Evolutionary conservation across 176 grass and related monocot genomes (phyloP).

Genomic region (Microstegium vimineum): DNA sequence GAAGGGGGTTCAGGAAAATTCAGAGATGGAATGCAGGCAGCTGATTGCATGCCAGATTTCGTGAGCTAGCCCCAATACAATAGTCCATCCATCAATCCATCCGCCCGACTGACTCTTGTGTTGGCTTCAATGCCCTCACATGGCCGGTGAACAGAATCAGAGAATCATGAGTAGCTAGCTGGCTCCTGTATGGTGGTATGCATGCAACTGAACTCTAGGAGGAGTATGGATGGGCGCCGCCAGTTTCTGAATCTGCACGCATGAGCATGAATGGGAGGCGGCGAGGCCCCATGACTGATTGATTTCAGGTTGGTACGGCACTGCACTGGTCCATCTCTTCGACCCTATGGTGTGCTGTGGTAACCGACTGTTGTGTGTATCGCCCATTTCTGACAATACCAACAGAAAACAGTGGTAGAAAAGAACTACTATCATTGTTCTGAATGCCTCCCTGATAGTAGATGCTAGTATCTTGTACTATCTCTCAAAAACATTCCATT

Average conservation of each 20-base stretch:
- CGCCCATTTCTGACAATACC: not conserved
- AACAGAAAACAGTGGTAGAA: not conserved
- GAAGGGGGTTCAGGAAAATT: not conserved
- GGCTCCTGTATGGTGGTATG: slow-evolving; percentile 11
- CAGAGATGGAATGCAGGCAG: not conserved
- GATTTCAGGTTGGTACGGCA: slow-evolving; percentile 21
- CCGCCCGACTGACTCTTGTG: too few relatives aligned
- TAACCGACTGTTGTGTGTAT: too few relatives aligned
- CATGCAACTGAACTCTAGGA: not conserved
- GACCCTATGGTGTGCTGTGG: too few relatives aligned
- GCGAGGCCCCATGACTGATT: not conserved
- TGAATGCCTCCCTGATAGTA: not conserved
- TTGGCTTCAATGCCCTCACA: slow-evolving; percentile 3
- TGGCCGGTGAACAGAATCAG: not conserved
- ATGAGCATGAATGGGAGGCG: slow-evolving; percentile 29
- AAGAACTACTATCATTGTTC: not conserved
- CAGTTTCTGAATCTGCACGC: slow-evolving; percentile 45
- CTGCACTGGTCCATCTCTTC: slow-evolving; percentile 1
- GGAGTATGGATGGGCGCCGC: not conserved
- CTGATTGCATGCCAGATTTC: not conserved
- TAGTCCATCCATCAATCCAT: too few relatives aligned
- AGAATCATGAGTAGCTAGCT: slow-evolving; percentile 23
- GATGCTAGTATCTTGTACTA: not conserved
- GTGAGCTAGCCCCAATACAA: too few relatives aligned
- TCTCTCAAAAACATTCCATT: not conserved